Evolutionary conservation across 1,284 basidiomycete species (phyloP).

Genomic region (Ceratorhiza oryzae-sativae): DNA sequence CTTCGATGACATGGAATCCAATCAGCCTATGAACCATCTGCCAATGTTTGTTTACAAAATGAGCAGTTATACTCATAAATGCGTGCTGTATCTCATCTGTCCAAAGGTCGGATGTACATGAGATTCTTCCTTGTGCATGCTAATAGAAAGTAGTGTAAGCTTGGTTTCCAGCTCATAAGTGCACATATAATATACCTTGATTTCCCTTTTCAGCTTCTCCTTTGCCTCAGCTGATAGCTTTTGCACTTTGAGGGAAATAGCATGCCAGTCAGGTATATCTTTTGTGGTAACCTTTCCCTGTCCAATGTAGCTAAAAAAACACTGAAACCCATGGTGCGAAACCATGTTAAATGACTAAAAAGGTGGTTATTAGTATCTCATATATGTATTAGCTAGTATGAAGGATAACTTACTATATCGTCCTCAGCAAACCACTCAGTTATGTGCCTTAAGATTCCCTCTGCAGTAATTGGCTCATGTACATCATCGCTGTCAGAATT

Average conservation of each 20-base stretch:
- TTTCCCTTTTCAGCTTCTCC: conserved; percentile 23
- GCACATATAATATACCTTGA: conserved; percentile 25
- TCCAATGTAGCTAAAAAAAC: conserved; percentile 28
- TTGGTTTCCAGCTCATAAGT: background rate
- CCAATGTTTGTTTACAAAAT: conserved; percentile 23
- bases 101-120: conserved; percentile 42
- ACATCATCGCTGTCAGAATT: background rate
- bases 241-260: background rate
- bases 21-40: conserved; percentile 14
- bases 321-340: conserved; percentile 39
- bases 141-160: background rate
- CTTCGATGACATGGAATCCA: conserved; percentile 33
- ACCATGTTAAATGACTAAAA: conserved; percentile 40
- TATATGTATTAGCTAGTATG: no score
- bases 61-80: conserved; percentile 42
- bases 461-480: background rate
- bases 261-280: conserved; percentile 38
- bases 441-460: background rate
- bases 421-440: conserved; percentile 40
- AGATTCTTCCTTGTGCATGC: conserved; percentile 35
- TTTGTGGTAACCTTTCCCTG: conserved; percentile 17
- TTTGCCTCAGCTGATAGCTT: background rate
- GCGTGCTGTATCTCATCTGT: conserved; percentile 26
- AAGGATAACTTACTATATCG: conserved; percentile 41
- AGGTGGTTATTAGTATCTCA: background rate